These are phyloP conservation scores for Xylariaceae sp. DNA, from an alignment of 2,329 filamentous ascomycete species.

Conservation along the genomic window DNA sequence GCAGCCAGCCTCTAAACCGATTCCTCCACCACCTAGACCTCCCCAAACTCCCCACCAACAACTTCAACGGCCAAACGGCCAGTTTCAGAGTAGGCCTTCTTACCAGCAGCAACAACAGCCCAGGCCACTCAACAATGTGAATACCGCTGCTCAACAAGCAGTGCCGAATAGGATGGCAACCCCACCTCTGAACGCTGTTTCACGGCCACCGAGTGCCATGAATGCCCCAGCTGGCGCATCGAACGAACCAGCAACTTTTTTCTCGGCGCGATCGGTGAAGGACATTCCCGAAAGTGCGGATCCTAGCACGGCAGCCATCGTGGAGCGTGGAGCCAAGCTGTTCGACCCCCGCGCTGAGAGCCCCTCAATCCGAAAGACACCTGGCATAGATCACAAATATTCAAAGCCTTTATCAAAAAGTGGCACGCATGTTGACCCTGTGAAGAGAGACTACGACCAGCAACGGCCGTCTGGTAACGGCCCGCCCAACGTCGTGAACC, in stretches of 20 bases:
- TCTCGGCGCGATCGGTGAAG: conserved; percentile 60
- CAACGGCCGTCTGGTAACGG: conserved; percentile 18
- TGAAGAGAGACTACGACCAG: conserved; percentile 28
- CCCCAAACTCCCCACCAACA: conserved; percentile 38
- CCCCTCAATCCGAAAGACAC: conserved; percentile 84
- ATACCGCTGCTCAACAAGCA: conserved; percentile 25
- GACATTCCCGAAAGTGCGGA: conserved; percentile 48
- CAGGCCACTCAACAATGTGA: conserved; percentile 23
- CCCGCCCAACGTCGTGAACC: conserved; percentile 43
- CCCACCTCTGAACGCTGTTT: conserved; percentile 32
- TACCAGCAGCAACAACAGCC: conserved; percentile 24
- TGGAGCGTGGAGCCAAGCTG: conserved; percentile 45
- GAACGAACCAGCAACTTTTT: conserved; percentile 56
- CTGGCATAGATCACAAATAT: conserved; percentile 75
- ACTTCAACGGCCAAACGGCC: conserved; percentile 25
- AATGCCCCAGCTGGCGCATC: conserved; percentile 22
- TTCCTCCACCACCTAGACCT: conserved; percentile 32
- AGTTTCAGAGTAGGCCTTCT: conserved; percentile 28
- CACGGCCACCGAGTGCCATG: conserved; percentile 25
- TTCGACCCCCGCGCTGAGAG: conserved; percentile 75
- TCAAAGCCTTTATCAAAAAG: conserved; percentile 66
- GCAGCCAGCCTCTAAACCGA: conserved; percentile 38
- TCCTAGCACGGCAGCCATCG: conserved; percentile 40
- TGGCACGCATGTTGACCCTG: conserved; percentile 48
- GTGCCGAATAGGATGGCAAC: conserved; percentile 28